Evolutionary conservation across 2,329 filamentous ascomycete genomes (phyloP).

Genomic region (Fusarium subtropicale): DNA sequence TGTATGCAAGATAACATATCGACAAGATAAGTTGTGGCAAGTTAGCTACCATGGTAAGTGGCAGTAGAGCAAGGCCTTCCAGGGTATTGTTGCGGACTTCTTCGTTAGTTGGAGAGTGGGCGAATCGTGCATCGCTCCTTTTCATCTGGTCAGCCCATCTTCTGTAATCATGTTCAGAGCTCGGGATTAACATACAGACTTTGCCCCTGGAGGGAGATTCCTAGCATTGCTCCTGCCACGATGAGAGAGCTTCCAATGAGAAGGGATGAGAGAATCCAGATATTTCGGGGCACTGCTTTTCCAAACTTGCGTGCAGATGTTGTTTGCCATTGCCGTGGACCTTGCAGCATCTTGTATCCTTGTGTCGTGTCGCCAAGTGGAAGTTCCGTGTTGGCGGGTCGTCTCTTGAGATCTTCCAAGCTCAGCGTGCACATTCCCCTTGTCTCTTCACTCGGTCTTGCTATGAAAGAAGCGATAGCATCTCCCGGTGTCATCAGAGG

Average conservation of each 20-base stretch:
- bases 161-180: rapidly evolving
- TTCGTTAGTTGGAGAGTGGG: constrained; percentile 16
- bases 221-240: constrained; percentile 15
- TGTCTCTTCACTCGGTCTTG: constrained; percentile 26
- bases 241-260: constrained; percentile 26
- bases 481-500: constrained; percentile 36
- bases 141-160: neutral
- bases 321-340: constrained; percentile 18
- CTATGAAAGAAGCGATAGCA: constrained; percentile 36
- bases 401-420: constrained; percentile 9
- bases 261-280: constrained; percentile 24
- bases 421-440: constrained; percentile 29
- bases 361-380: neutral
- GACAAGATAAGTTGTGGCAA: constrained; percentile 30
- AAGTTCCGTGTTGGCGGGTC: neutral
- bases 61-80: neutral
- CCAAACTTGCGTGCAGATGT: constrained; percentile 5
- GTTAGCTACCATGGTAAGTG: constrained; percentile 29
- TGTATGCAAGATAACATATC: constrained; percentile 30
- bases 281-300: constrained; percentile 18
- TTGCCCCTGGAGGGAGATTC: constrained; percentile 4
- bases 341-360: constrained; percentile 8
- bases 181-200: neutral
- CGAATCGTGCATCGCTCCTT: constrained; percentile 8
- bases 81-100: neutral